Percentiles rank a stretch among this genome's conserved stretches.
Conservation (phyloP, 2,329 filamentous ascomycete genomes). For the Orbilia blumenaviensis region DNA sequence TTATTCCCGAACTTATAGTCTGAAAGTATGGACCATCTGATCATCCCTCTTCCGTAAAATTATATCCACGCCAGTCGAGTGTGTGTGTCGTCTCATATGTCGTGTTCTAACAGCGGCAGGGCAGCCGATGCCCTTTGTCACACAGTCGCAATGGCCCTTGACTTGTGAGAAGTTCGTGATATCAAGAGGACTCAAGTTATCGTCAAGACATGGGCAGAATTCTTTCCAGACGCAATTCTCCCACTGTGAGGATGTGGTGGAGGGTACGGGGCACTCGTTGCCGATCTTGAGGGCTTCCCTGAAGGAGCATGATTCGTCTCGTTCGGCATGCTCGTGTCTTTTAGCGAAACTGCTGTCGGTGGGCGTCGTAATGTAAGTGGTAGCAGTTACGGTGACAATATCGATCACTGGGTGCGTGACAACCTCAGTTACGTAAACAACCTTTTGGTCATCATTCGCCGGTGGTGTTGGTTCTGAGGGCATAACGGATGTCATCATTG, state of each 20-base stretch:
- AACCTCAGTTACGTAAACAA: constrained; percentile 33
- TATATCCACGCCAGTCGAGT: constrained; percentile 4
- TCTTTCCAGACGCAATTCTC: constrained; percentile 41
- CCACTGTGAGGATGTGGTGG: constrained; percentile 28
- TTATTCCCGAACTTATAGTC: not conserved
- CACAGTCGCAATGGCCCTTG: constrained; percentile 50
- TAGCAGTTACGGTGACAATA: constrained; percentile 19
- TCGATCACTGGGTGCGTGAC: constrained; percentile 19
- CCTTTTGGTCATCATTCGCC: not conserved
- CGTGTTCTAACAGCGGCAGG: not conserved
- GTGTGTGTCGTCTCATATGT: constrained; percentile 14
- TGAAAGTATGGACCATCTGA: not conserved
- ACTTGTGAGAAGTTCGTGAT: constrained; percentile 44
- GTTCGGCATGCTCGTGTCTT: not conserved
- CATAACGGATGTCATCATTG: not conserved
- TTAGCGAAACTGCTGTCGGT: not conserved
- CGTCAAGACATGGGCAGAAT: constrained; percentile 40
- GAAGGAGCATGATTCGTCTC: constrained; percentile 22
- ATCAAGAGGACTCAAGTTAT: constrained; percentile 31
- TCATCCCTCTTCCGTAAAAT: constrained; percentile 23
- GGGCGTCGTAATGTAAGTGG: not conserved
- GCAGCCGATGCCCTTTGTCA: constrained; percentile 30
- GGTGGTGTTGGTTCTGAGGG: not conserved
- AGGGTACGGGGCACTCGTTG: constrained; percentile 19
- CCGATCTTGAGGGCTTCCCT: constrained; percentile 31